These are phyloP conservation scores for Lizonia empirigonia DNA, from an alignment of 2,329 filamentous ascomycete species.

Conservation along the genomic window DNA sequence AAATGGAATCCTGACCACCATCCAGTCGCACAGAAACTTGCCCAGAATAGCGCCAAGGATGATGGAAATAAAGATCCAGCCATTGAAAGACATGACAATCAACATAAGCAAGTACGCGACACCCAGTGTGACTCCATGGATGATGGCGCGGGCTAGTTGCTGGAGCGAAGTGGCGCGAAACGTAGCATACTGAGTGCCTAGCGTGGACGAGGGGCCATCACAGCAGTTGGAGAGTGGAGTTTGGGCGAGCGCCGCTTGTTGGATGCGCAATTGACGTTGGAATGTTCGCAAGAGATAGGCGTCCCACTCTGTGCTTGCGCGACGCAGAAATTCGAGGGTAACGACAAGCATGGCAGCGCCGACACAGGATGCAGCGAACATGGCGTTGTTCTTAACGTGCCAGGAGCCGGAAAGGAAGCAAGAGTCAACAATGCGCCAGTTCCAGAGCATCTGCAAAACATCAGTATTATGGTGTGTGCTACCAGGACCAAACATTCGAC, in stretches of 20 bases:
- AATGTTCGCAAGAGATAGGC: constrained; percentile 65
- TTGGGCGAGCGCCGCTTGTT: constrained; percentile 28
- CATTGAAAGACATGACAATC: constrained; percentile 69
- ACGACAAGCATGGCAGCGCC: constrained; percentile 77
- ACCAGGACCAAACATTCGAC: too few species aligned
- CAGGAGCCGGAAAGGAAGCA: constrained; percentile 73
- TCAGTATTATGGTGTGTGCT: too few species aligned
- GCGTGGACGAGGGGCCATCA: constrained; percentile 27
- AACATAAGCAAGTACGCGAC: constrained; percentile 82
- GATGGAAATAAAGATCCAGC: constrained; percentile 80
- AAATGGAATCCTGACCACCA: constrained; percentile 41
- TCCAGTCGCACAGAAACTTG: constrained; percentile 74
- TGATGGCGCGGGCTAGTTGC: constrained; percentile 67
- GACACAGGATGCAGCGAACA: constrained; percentile 82
- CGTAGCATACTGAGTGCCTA: constrained; percentile 35
- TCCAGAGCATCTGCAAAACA: constrained; percentile 75
- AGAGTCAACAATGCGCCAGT: constrained; percentile 73
- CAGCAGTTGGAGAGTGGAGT: constrained; percentile 32
- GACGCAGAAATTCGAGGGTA: constrained; percentile 72
- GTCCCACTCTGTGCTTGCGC: constrained; percentile 74
- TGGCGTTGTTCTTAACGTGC: constrained; percentile 70
- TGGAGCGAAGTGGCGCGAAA: constrained; percentile 65
- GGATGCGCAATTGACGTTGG: constrained; percentile 40
- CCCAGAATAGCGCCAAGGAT: constrained; percentile 77
- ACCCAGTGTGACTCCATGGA: constrained; percentile 74